These are phyloP conservation scores for Penicillium samsonianum DNA, from an alignment of 495 filamentous ascomycete genomes.

Conservation along the genomic window DNA sequence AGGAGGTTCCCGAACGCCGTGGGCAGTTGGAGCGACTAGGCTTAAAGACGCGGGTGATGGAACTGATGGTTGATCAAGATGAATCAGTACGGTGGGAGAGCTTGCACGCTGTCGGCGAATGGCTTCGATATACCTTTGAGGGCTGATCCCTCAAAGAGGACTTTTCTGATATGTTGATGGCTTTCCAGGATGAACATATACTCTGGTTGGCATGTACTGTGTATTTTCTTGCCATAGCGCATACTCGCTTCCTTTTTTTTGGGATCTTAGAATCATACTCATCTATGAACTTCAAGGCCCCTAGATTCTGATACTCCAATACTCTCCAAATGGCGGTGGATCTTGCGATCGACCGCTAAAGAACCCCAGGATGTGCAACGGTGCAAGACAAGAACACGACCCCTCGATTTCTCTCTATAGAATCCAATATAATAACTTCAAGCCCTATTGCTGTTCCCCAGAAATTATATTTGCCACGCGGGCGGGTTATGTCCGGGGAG, in stretches of 20 bases:
- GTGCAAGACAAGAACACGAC: background rate
- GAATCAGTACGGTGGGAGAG: conserved; percentile 95
- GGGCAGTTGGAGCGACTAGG: conserved; percentile 84
- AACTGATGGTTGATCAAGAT: conserved; percentile 87
- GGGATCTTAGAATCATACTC: conserved; percentile 1
- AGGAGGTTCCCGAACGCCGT: conserved; percentile 85
- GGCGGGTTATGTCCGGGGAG: conserved; percentile 13
- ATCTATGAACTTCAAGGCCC: background rate
- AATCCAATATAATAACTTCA: background rate
- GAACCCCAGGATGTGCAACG: background rate
- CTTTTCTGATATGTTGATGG: conserved; percentile 15
- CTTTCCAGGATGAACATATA: conserved; percentile 32
- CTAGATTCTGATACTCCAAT: conserved; percentile 1
- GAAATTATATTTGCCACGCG: conserved; percentile 19
- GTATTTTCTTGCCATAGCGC: conserved; percentile 28
- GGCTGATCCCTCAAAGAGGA: conserved; percentile 26
- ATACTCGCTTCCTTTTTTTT: conserved; percentile 15
- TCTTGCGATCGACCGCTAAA: conserved; percentile 14
- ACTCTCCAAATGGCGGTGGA: conserved; percentile 4
- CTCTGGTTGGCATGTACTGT: conserved; percentile 24
- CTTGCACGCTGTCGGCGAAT: conserved; percentile 87
- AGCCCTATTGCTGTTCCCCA: conserved; percentile 8
- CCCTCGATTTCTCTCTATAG: background rate
- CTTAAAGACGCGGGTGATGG: conserved; percentile 90
- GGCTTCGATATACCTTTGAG: conserved; percentile 89